Evolutionary conservation across 306 rosid species (phyloP).

Genomic region (Quercus bicolor): DNA sequence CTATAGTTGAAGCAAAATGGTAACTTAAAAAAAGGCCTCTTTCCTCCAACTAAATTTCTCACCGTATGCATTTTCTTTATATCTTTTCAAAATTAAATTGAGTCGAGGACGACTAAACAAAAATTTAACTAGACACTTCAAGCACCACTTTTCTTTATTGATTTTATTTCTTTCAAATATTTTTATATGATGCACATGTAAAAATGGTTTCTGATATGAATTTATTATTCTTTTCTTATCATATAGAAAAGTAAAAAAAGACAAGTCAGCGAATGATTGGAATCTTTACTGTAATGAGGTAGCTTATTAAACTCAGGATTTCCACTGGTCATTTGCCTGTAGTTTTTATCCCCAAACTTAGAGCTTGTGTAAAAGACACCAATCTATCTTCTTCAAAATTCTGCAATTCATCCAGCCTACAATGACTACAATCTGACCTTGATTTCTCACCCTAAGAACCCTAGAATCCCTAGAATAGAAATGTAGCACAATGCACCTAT

Average conservation of each 20-base stretch:
- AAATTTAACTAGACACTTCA: neutral
- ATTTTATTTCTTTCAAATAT: neutral
- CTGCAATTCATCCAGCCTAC: too few species aligned
- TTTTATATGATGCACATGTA: neutral
- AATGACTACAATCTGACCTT: too few species aligned
- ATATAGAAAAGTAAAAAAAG: neutral
- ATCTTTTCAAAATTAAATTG: neutral
- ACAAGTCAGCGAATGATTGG: neutral
- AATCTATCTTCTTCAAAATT: too few species aligned
- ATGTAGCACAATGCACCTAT: too few species aligned
- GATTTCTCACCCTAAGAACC: too few species aligned
- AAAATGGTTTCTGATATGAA: neutral
- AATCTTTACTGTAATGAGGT: too few species aligned
- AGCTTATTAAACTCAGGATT: too few species aligned
- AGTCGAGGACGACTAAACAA: neutral
- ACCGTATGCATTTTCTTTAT: neutral
- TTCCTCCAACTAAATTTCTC: neutral
- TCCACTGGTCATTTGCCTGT: too few species aligned
- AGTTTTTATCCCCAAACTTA: too few species aligned
- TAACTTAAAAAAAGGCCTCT: neutral
- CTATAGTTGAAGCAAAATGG: neutral
- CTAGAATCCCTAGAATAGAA: too few species aligned
- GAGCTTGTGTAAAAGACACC: too few species aligned
- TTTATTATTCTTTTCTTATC: neutral
- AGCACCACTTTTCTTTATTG: neutral